Conservation (phyloP, 2,329 filamentous ascomycete genomes). For the Tolypocladium tundrense region DNA sequence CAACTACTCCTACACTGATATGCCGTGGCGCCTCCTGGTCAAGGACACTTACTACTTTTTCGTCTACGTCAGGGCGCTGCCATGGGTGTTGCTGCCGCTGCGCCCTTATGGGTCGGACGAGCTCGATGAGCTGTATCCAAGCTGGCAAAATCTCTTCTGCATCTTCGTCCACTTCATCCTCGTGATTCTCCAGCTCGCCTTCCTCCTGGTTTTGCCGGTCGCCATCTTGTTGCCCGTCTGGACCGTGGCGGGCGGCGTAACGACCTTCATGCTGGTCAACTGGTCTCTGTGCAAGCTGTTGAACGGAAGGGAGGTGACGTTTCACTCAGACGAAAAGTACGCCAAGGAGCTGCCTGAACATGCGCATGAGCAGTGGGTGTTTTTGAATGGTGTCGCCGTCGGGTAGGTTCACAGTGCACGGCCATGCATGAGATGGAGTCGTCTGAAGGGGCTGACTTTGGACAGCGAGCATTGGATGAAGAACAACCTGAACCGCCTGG, state of each 20-base stretch:
- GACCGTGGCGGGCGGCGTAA: slow-evolving; percentile 28
- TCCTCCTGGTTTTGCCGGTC: slow-evolving; percentile 48
- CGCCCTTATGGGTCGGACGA: slow-evolving; percentile 38
- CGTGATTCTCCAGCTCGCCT: slow-evolving; percentile 45
- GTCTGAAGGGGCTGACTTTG: background rate
- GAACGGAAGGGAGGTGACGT: slow-evolving; percentile 40
- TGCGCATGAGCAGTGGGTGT: slow-evolving; percentile 66
- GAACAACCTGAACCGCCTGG: slow-evolving; percentile 59
- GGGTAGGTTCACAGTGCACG: slow-evolving; percentile 31
- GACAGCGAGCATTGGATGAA: slow-evolving; percentile 55
- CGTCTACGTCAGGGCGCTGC: slow-evolving; percentile 43
- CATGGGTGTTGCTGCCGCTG: slow-evolving; percentile 51
- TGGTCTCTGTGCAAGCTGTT: slow-evolving; percentile 35
- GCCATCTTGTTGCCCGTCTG: slow-evolving; percentile 37
- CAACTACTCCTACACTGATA: slow-evolving; percentile 51
- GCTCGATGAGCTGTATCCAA: slow-evolving; percentile 56
- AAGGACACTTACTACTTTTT: slow-evolving; percentile 48
- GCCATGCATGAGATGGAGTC: too few relatives aligned
- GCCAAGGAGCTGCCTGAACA: slow-evolving; percentile 38
- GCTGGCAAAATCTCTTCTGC: slow-evolving; percentile 43
- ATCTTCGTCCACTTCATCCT: slow-evolving; percentile 50
- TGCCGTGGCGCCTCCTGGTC: slow-evolving; percentile 37
- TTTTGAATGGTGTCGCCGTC: slow-evolving; percentile 61
- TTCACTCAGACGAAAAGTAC: slow-evolving; percentile 42
- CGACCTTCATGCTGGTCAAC: slow-evolving; percentile 39